Evolutionary conservation across 495 filamentous ascomycete genomes (phyloP).

Genomic region (Penicillium canescens): DNA sequence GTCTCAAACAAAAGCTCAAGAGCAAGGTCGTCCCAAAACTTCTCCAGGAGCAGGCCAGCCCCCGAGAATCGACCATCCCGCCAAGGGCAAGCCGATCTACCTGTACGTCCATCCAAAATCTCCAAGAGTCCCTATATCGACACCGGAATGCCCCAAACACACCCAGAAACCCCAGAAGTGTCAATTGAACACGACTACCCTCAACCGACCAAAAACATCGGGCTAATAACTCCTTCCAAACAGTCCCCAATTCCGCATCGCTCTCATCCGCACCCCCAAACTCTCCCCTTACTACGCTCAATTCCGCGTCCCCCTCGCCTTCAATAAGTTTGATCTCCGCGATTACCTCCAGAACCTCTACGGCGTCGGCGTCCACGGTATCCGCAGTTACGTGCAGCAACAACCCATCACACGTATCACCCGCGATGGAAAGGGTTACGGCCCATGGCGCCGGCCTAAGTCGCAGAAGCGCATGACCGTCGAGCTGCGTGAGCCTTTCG

Average conservation of each 20-base stretch:
- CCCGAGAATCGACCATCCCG: conserved; percentile 20
- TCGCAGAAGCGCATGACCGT: conserved; percentile 88
- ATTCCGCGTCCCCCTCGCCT: conserved; percentile 81
- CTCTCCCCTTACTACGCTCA: conserved; percentile 75
- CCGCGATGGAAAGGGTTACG: conserved; percentile 40
- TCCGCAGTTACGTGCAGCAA: conserved; percentile 80
- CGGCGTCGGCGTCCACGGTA: conserved; percentile 59
- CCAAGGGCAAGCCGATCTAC: conserved; percentile 58
- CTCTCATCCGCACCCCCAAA: conserved; percentile 69
- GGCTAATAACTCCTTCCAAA: neutral
- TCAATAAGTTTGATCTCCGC: conserved; percentile 89
- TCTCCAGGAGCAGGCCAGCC: conserved; percentile 20
- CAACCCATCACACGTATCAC: conserved; percentile 51
- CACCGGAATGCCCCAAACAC: conserved; percentile 1
- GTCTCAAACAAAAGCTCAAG: conserved; percentile 23
- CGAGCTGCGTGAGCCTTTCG: conserved; percentile 79
- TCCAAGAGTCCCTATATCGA: conserved; percentile 2
- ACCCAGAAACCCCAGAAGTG: neutral
- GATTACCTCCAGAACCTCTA: conserved; percentile 85
- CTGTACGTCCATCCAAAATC: conserved; percentile 52
- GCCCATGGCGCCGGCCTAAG: conserved; percentile 55
- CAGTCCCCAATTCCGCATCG: conserved; percentile 77
- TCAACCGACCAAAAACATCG: neutral
- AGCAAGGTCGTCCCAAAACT: conserved; percentile 19
- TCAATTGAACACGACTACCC: neutral